Percentiles rank a stretch among this genome's conserved stretches.
Conservation (phyloP, 345 rosid species). For the Eucalyptus regnans region DNA sequence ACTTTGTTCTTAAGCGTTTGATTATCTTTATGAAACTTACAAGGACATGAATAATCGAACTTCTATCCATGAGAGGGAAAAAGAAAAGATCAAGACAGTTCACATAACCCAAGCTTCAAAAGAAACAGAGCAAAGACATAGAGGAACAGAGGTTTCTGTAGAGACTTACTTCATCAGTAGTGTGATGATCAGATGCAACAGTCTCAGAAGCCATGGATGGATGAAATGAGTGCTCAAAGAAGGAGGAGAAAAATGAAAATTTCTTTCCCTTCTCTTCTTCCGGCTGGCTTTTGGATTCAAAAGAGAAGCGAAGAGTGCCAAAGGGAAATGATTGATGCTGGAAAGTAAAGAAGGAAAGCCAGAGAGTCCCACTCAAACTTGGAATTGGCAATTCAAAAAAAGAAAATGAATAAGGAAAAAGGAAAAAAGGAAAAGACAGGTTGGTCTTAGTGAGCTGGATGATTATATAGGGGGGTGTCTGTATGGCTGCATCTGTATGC, state of each 20-base stretch:
- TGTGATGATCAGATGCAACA: conserved; percentile 8
- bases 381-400: background rate
- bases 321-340: conserved; percentile 1
- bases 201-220: conserved; percentile 13
- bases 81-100: background rate
- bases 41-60: background rate
- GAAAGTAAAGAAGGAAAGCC: background rate
- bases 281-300: background rate
- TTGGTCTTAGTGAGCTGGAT: conserved; percentile 3
- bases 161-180: conserved; percentile 3
- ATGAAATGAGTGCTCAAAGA: background rate
- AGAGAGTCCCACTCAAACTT: background rate
- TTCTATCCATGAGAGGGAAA: background rate
- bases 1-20: background rate
- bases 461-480: background rate
- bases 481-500: background rate
- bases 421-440: background rate
- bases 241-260: background rate
- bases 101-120: background rate
- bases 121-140: background rate
- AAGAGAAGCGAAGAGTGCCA: background rate
- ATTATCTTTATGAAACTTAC: background rate
- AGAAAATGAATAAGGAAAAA: background rate
- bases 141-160: background rate
- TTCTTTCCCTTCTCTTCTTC: background rate